Evolutionary conservation across 768 basidiomycete genomes (phyloP), one percentile per base, ranked within the genome.

Genomic region (Boletus patriciae): DNA sequence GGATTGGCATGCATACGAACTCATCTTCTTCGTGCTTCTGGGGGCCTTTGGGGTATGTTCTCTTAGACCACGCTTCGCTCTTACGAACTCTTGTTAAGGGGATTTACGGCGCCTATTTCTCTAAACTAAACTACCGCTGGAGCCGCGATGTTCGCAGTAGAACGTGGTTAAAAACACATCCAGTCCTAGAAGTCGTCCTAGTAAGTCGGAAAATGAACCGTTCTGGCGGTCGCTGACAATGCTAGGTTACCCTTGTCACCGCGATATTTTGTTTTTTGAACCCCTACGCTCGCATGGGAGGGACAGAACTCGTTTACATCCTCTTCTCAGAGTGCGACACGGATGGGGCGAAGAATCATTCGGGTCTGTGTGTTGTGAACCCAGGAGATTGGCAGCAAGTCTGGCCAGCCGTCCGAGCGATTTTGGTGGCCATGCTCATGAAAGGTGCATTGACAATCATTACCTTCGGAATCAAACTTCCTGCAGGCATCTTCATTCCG

Each of bases 401-500:
- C 27, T 80, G 83, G 79, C 78, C 84, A 0, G 81, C 94, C 37
- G 79, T 88, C 38, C 74, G 72, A 21, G 78, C 84, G 6, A 83
- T 98, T 59, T 74, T 82, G n/a, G 75, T 87, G 16, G 90, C 94
- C 15, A 81, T 96, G 77, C 41, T 94, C 41, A 82, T 94, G 64
- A 96, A 95, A 69, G 88, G 85, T 2, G 78, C 78, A 3, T 72
- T 97, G 52, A 94, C 93, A 0, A 76, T 94, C 50, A 79, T 96
- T 37, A 98, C 96, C 0, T 98, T 98, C 58, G 97, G 96, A 8
- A 92, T 96, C 75, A 91, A 88, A 66, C 66, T 93, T 18, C 90
- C 90, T 46, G 94, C 94, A 15, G 96, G 97, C 4, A 97, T 98
- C 62, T 99, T 99, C 73, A 92, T 99, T 40, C 97, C 97, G 0